These are phyloP conservation scores for Ustilago crameri DNA, from an alignment of 1,284 basidiomycete species.

Conservation along the genomic window DNA sequence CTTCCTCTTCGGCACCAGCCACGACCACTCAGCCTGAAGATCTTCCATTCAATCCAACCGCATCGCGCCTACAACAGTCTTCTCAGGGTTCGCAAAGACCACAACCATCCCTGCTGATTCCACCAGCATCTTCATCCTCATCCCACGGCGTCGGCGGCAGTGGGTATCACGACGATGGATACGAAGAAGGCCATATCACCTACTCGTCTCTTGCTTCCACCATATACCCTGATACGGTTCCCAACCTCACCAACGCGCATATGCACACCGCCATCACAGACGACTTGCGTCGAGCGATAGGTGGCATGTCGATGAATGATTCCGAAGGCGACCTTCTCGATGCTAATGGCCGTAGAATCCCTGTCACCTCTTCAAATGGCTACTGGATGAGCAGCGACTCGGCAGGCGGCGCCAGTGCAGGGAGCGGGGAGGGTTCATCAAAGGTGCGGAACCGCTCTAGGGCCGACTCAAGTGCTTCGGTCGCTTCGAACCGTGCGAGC, in stretches of 20 bases:
- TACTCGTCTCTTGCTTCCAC: constrained; percentile 32
- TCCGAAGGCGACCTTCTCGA: constrained; percentile 38
- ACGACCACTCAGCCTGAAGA: constrained; percentile 24
- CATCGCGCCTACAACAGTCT: constrained; percentile 16
- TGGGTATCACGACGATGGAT: constrained; percentile 45
- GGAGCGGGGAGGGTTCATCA: constrained; percentile 4
- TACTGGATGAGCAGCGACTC: constrained; percentile 35
- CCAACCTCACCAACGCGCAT: constrained; percentile 48
- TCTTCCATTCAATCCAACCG: constrained; percentile 6
- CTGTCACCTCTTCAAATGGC: constrained; percentile 41
- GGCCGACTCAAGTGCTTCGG: constrained; percentile 25
- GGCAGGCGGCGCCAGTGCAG: constrained; percentile 3
- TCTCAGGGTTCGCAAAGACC: constrained; percentile 21
- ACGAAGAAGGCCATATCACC: constrained; percentile 48
- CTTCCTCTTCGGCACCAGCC: constrained; percentile 37
- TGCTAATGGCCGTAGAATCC: constrained; percentile 41
- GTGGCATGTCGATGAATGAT: constrained; percentile 50
- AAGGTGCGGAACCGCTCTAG: constrained; percentile 7
- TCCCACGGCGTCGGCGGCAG: constrained; percentile 16
- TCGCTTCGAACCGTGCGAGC: constrained; percentile 23
- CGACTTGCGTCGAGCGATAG: constrained; percentile 60
- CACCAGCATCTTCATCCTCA: constrained; percentile 31
- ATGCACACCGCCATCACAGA: constrained; percentile 57
- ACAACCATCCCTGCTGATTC: constrained; percentile 39
- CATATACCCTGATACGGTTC: constrained; percentile 61